A percentile compares a stretch with the other conserved stretches of the same genome.
Evolutionary conservation across 306 rosid genomes (phyloP).

Genomic region (Abrus pulchellus): DNA sequence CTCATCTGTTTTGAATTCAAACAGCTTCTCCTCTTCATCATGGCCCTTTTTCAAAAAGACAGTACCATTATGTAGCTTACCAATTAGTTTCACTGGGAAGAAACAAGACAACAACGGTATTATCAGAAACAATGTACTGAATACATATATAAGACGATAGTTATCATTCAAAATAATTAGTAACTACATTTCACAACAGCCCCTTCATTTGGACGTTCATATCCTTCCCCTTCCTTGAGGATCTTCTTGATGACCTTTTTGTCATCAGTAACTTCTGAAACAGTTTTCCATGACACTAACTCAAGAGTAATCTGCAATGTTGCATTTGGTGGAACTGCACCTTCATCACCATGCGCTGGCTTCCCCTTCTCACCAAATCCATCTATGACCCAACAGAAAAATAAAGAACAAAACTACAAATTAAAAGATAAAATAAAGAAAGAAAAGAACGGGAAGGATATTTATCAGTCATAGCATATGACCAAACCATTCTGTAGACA

Average conservation of each 20-base stretch:
- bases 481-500: constrained; percentile 23
- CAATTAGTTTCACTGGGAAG: constrained; percentile 76
- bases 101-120: background rate
- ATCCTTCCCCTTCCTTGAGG: constrained; percentile 89
- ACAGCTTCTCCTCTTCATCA: constrained; percentile 64
- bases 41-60: constrained; percentile 75
- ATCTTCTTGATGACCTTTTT: constrained; percentile 87
- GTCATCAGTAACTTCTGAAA: constrained; percentile 85
- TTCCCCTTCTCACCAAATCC: constrained; percentile 91
- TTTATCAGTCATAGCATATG: background rate
- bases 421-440: background rate
- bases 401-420: background rate
- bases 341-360: constrained; percentile 68
- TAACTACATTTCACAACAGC: constrained; percentile 72
- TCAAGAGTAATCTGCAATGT: constrained; percentile 73
- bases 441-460: too few relatives aligned
- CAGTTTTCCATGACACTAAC: constrained; percentile 91
- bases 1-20: constrained; percentile 88
- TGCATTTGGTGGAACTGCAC: constrained; percentile 85
- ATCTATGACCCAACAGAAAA: constrained; percentile 57
- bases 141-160: background rate
- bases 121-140: constrained; percentile 1
- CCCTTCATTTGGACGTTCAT: constrained; percentile 92
- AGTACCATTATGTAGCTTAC: constrained; percentile 88
- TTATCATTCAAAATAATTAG: background rate